A percentile compares a stretch with the other conserved stretches of the same genome.
phyloP scores from a whole-genome alignment of 768 basidiomycete species.

The Rhodocollybia butyracea region DNA sequence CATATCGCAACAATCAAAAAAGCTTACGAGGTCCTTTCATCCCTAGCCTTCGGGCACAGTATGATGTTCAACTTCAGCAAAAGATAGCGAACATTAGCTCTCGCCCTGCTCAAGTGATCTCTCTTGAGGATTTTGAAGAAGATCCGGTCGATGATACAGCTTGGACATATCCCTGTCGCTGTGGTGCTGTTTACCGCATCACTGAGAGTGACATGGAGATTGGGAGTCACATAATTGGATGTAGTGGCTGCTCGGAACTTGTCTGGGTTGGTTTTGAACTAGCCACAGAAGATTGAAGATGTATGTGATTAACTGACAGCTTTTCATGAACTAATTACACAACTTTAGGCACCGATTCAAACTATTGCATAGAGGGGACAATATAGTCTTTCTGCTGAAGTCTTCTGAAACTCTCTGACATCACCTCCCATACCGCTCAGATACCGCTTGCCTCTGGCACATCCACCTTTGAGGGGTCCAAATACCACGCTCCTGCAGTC shows the following conservation, averaged over 20 bases:
- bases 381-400: no score
- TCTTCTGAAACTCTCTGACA: neutral
- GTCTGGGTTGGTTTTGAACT: slow-evolving; percentile 85
- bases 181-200: slow-evolving; percentile 66
- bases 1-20: slow-evolving; percentile 60
- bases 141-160: slow-evolving; percentile 26
- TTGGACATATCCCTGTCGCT: slow-evolving; percentile 69
- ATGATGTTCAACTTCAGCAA: slow-evolving; percentile 36
- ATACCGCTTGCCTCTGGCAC: neutral
- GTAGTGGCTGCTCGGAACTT: slow-evolving; percentile 75
- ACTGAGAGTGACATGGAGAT: slow-evolving; percentile 57
- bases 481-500: slow-evolving; percentile 10
- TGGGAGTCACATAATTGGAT: slow-evolving; percentile 71
- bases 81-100: slow-evolving; percentile 30
- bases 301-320: neutral
- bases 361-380: no score
- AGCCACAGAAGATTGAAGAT: slow-evolving; percentile 5
- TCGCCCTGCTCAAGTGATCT: slow-evolving; percentile 75
- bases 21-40: slow-evolving; percentile 62
- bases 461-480: slow-evolving; percentile 1
- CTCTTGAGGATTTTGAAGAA: slow-evolving; percentile 68
- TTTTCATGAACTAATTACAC: no score
- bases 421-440: neutral
- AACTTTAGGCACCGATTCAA: no score
- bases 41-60: slow-evolving; percentile 44